Conservation (phyloP, 305 asterid species). For the Caryopteris hybrid region DNA sequence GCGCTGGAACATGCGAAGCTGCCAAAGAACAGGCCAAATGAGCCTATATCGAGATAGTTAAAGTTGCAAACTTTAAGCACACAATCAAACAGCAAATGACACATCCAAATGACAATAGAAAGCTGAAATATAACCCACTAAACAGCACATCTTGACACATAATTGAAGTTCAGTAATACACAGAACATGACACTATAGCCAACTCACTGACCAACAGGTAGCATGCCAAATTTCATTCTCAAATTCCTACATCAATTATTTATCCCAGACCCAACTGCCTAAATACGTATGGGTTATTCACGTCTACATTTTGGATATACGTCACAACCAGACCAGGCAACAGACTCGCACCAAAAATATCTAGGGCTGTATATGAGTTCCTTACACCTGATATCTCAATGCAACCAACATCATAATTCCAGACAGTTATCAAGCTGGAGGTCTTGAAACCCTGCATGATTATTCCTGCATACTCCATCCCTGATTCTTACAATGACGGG, state of each 20-base stretch:
- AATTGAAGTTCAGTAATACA: background rate
- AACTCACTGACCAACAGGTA: background rate
- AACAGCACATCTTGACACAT: background rate
- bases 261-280: background rate
- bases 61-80: conserved; percentile 3
- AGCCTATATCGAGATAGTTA: background rate
- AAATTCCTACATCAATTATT: background rate
- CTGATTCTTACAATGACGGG: background rate
- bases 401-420: conserved; percentile 1
- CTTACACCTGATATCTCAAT: background rate
- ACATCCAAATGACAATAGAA: conserved; percentile 12
- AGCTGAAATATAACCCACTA: too few species aligned
- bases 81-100: conserved; percentile 12
- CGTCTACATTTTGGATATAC: conserved; percentile 4
- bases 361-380: background rate
- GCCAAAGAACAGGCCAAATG: conserved; percentile 22
- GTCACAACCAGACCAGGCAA: background rate
- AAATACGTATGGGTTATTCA: background rate
- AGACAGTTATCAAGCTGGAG: conserved; percentile 10
- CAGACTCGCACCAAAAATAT: background rate
- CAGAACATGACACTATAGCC: background rate
- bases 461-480: background rate
- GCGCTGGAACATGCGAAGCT: conserved; percentile 95
- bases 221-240: background rate
- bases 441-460: background rate